Evolutionary conservation across 2,329 filamentous ascomycete species (phyloP), one percentile per base, ranked within the genome.

Genomic region (Colletotrichum tabaci): DNA sequence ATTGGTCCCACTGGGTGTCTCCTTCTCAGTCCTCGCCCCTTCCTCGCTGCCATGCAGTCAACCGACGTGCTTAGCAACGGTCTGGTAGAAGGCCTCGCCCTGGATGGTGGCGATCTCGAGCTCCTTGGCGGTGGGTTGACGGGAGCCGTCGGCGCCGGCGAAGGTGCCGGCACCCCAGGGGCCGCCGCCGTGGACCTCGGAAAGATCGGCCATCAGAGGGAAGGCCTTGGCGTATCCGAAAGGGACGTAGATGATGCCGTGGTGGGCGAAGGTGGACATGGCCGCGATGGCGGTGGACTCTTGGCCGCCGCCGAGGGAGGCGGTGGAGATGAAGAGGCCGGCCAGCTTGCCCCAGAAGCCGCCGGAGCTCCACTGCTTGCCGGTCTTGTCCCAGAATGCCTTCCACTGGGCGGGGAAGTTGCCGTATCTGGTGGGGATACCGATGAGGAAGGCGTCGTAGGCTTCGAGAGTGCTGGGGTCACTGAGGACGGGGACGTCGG

Each of bases 361-460:
- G 74, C 96, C 96, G 16, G 84, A 82, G 73, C 88, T 84, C 96
- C 96, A 98, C 83, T 96, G 93, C 77, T 89, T 87, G 79, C 96
- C 96, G 30, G 94, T 95, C 84, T 90, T 89, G 87, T 99, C 96
- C 93, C 95, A 97, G 88, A 95, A 96, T 52, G 90, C 84, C 88
- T 96, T 98, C 93, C 93, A 98, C 86, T 99, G 96, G 21, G 92
- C 94, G 60, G 96, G 95, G 89, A 98, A 98, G 90, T 97, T 98
- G 78, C 96, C 96, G 86, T 94, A 99, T 76, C 96, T 91, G 62
- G 96, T 99, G 72, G 96, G 96, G 82, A 98, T 96, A 76, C 96
- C 96, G 78, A 98, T 89, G 75, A 99, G 91, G 87, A 98, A 92
- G 76, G 87, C 96, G 79, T 98, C 77, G 86, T 97, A 98, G 64